Evolutionary conservation across 352 stramenopile species (phyloP), one percentile per base, ranked within the genome.

Genomic region (Aphanomyces cochlioides): DNA sequence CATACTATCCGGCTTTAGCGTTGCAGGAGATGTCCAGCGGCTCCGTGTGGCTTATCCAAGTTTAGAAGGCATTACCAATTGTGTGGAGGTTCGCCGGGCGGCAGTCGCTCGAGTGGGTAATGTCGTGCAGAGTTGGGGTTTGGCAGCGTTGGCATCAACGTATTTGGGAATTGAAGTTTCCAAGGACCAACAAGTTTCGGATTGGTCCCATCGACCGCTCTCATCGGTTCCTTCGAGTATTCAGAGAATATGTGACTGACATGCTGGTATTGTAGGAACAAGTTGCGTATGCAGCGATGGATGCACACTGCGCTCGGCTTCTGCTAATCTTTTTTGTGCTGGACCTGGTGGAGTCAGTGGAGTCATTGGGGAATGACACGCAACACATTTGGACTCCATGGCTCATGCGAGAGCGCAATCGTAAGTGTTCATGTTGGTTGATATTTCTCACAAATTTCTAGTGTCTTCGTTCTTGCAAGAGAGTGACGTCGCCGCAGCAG

Each of bases 141-240:
- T 70, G 15, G 64, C 64, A 15, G 28, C 47, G 3, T 40, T 63
- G 28, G 54, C 34, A 7, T 17, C n/a, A 8, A 45, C 37, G 39
- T 70, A 38, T 36, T 56, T 70, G 7, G n/a, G n/a, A 5, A 34
- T 40, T 1, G 17, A 21, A 8, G 61, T 70, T 19, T n/a, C 36
- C 5, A 70, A 70, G 36, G 47, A 70, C 38, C 64, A 70, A 43
- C 64, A 70, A 36, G 47, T 21, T n/a, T 70, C 64, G 4, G 64
- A 70, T 21, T 70, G 64, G 64, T 19, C n/a, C 28, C 21, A 21
- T 7, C 64, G 64, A 17, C 64, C 64, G 5, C 40, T 70, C 36
- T 43, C 64, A n/a, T 19, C 21, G n/a, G 64, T 70, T 28, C 48
- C 43, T 58, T 60, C 1, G 4, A n/a, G 10, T 41, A 5, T 4